A percentile compares a stretch with the other conserved stretches of the same genome.
phyloP scores from a whole-genome alignment of 371 early-diverging fungal genomes.

The Mucor piriformis region DNA sequence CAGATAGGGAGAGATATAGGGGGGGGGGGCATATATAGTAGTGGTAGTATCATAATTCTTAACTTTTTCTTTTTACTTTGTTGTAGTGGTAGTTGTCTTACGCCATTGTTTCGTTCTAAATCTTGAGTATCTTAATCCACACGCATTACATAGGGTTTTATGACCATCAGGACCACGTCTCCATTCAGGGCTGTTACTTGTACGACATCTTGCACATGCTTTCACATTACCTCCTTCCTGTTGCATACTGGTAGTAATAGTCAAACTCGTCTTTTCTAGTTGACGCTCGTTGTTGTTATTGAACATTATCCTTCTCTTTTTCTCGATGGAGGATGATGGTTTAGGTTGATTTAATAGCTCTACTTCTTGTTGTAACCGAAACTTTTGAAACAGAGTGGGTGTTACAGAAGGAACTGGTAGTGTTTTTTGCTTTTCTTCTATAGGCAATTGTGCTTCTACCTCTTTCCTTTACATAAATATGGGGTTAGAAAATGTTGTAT shows the following conservation, averaged over 20 bases:
- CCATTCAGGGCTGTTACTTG: slow-evolving; percentile 78
- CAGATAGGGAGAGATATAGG: no score
- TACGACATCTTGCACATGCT: slow-evolving; percentile 69
- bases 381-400: slow-evolving; percentile 11
- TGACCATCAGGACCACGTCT: slow-evolving; percentile 79
- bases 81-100: not conserved
- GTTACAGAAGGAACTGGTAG: no score
- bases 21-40: not conserved
- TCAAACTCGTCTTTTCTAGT: not conserved
- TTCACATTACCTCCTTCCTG: slow-evolving; percentile 26
- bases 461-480: slow-evolving; percentile 5
- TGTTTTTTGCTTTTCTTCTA: no score
- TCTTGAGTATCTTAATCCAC: slow-evolving; percentile 76
- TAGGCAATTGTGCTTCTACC: not conserved
- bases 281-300: not conserved
- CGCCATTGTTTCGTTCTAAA: slow-evolving; percentile 60
- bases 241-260: not conserved
- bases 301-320: slow-evolving; percentile 1
- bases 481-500: not conserved
- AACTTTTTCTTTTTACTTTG: not conserved
- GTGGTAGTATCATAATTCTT: no score
- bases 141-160: slow-evolving; percentile 80
- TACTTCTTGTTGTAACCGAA: not conserved
- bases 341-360: not conserved
- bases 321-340: not conserved